Conservation (phyloP, 352 stramenopile genomes). For the Phytophthora fragariaefolia region DNA sequence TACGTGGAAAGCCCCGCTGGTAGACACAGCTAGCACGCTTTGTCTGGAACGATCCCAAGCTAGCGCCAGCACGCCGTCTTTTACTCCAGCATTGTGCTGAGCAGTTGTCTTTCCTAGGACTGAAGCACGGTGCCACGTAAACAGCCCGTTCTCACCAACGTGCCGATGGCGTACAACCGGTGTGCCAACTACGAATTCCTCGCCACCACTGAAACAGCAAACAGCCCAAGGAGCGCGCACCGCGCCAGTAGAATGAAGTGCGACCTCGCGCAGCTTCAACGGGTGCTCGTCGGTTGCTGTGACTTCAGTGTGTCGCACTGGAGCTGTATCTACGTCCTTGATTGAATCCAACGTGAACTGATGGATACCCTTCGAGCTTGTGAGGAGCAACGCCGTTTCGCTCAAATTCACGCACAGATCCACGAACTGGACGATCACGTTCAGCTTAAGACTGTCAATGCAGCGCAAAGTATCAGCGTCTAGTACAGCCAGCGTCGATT, state of each 20-base stretch:
- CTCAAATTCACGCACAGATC: constrained; percentile 63
- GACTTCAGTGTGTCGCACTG: not conserved
- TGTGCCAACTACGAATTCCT: constrained; percentile 75
- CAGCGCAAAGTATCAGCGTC: constrained; percentile 55
- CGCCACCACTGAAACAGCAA: constrained; percentile 70
- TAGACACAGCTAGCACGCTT: constrained; percentile 69
- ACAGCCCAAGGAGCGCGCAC: constrained; percentile 78
- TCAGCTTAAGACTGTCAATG: constrained; percentile 54
- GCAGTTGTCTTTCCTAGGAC: constrained; percentile 39
- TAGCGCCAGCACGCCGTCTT: constrained; percentile 71
- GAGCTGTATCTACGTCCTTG: constrained; percentile 8
- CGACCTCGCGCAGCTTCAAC: constrained; percentile 48
- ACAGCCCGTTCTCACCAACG: constrained; percentile 82
- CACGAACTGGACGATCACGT: constrained; percentile 71
- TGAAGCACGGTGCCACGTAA: constrained; percentile 72
- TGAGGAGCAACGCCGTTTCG: constrained; percentile 62
- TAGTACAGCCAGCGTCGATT: constrained; percentile 67
- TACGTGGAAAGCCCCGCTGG: constrained; percentile 68
- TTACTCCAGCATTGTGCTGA: constrained; percentile 80
- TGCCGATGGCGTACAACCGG: constrained; percentile 82
- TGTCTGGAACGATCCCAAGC: constrained; percentile 64
- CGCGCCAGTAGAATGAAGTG: constrained; percentile 68
- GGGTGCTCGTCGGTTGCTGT: constrained; percentile 6
- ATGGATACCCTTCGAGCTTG: constrained; percentile 81
- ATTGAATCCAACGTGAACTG: constrained; percentile 47